Conservation (phyloP, 2,329 filamentous ascomycete species). For the Aspergillus sp. region DNA sequence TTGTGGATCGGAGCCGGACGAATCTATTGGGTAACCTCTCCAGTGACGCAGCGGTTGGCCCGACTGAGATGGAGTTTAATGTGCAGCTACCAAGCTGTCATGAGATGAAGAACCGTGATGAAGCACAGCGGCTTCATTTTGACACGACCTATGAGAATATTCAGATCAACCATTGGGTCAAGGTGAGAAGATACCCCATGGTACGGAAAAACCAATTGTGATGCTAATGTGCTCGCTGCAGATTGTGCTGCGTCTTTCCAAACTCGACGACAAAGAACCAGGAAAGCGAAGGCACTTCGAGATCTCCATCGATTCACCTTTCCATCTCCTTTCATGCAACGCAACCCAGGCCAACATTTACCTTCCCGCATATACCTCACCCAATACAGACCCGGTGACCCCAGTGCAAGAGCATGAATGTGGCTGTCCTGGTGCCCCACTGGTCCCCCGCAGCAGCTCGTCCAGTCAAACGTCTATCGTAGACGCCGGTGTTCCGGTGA, state of each 20-base stretch:
- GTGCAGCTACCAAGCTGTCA: constrained; percentile 86
- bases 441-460: constrained; percentile 23
- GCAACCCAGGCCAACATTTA: constrained; percentile 86
- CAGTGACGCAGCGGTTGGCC: constrained; percentile 67
- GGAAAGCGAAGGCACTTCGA: constrained; percentile 81
- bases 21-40: constrained; percentile 77
- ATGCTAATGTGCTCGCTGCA: constrained; percentile 29
- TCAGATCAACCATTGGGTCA: constrained; percentile 93
- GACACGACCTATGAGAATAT: constrained; percentile 92
- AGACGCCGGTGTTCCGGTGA: constrained; percentile 18
- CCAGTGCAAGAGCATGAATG: constrained; percentile 54
- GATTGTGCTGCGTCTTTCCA: constrained; percentile 89
- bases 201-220: neutral
- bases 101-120: constrained; percentile 67
- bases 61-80: constrained; percentile 90
- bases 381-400: constrained; percentile 41
- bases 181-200: constrained; percentile 48
- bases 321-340: constrained; percentile 85
- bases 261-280: constrained; percentile 68
- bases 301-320: constrained; percentile 91
- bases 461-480: constrained; percentile 14
- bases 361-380: constrained; percentile 68
- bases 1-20: constrained; percentile 46
- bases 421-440: constrained; percentile 59
- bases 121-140: constrained; percentile 61